Base-by-base conservation (phyloP, 2,329 filamentous ascomycete species). In the Byssothecium circinans region DNA sequence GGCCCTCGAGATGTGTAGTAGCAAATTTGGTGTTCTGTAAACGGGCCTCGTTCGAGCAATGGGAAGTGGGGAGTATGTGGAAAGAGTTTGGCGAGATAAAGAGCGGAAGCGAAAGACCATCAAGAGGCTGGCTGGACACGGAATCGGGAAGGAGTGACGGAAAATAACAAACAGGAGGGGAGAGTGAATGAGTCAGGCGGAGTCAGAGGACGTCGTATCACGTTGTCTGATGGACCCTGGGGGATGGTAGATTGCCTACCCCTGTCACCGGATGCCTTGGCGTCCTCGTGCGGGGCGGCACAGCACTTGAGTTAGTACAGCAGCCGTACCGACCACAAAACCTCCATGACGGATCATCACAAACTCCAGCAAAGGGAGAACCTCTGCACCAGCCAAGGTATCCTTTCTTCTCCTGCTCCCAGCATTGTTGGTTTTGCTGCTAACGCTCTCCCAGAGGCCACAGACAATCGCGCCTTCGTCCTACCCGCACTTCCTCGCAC, bases 21-120 rank as follows among this genome's bases (percentile, higher is more conserved):
- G 54, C 44, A 52, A 17, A 43, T 39, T 47, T 40, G 44, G 35
- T 45, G 49, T 58, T 40, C 43, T 56, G 44, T 52, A 52, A 30
- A 34, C 55, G 45, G 36, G 45, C 45, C 52, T 56, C 23, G 49
- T 54, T 39, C 48, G 49, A 34, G 49, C 38, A 39, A n/a, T n/a
- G n/a, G n/a, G n/a, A n/a, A 61, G 53, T 54, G 60, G 62, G 52
- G 58, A 49, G 47, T 42, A 52, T 52, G 50, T 43, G 38, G 54
- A 57, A 54, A 58, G 53, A 53, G 57, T 55, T 57, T 52, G 60
- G 49, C 57, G 61, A 48, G 58, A 60, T 51, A 65, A 56, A 52
- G 53, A 57, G 43, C 39, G 45, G 36, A 58, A 59, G 45, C 56
- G 53, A 57, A 60, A 50, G 46, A 68, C 59, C 66, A 70, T 70